Base-by-base conservation (phyloP, 2,329 filamentous ascomycete species). In the Aschersonia sp. region DNA sequence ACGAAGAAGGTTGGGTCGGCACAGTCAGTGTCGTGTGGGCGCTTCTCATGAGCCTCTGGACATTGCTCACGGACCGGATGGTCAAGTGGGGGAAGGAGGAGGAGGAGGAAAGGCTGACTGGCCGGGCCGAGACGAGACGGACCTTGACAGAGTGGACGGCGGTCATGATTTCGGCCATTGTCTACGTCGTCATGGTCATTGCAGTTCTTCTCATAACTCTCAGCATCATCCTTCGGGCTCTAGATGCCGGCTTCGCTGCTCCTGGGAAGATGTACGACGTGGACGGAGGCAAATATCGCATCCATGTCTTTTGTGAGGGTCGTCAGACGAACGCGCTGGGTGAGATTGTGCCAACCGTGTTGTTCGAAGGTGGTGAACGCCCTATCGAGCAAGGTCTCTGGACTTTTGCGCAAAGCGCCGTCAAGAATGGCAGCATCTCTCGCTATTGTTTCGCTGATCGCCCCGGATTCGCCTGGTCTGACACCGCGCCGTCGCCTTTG, bases 391-490 rank as follows among this genome's bases (percentile, higher is more conserved):
- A 85, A 55, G 79, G 83, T 6, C 73, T 98, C 48, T 84, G 88
- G 67, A 76, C 81, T 47, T 87, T 94, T 67, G 85, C 87, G 9
- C 79, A 88, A 50, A 73, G 80, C 48, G 81, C 85, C 1, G 71
- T 88, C 53, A 72, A 79, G 53, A 92, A 92, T 57, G 86, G 87
- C 40, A 85, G 83, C 43, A 92, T 98, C 56, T 70, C 73, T 48
- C 81, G 90, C 50, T 97, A 94, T 68, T 98, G 92, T 72, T 96
- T 95, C 64, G 89, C 87, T 61, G 92, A 98, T 61, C 83, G 92
- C 29, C 92, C 92, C 1, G 92, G 92, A 1, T 76, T 90, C 48
- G 90, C 77, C 6, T 95, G 87, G 72, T 80, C 76, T 44, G 92
- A 98, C 64, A 90, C 92, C 48, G 88, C 90, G 0, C 92, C 92